These are phyloP conservation scores for Coemansia sp. DNA, from an alignment of 192 early-diverging fungal genomes.

Conservation along the genomic window DNA sequence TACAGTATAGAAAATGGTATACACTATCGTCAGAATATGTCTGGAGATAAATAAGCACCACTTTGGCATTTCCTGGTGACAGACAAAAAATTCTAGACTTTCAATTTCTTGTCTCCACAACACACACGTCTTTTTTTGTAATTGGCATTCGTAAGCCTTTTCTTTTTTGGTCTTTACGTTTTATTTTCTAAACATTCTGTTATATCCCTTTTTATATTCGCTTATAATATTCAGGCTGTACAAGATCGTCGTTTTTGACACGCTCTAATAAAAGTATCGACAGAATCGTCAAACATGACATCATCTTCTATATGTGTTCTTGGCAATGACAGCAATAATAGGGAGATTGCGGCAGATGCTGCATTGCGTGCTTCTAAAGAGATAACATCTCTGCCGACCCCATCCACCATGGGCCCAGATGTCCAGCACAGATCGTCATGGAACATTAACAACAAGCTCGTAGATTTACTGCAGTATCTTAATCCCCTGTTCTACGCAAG, in stretches of 20 bases:
- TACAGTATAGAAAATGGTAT: too few relatives aligned
- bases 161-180: neutral
- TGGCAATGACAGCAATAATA: constrained; percentile 1
- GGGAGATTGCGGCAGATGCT: neutral
- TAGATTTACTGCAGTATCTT: constrained; percentile 35
- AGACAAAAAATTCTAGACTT: neutral
- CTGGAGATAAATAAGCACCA: too few relatives aligned
- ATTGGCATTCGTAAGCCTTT: neutral
- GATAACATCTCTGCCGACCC: constrained; percentile 21
- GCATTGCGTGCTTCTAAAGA: constrained; percentile 12
- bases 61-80: too few relatives aligned
- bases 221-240: too few relatives aligned
- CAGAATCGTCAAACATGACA: too few relatives aligned
- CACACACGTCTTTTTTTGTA: neutral
- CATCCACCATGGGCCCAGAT: constrained; percentile 28
- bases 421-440: constrained; percentile 1
- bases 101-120: neutral
- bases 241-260: too few relatives aligned
- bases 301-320: neutral
- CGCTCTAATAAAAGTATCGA: too few relatives aligned
- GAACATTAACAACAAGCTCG: constrained; percentile 20
- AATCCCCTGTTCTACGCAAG: constrained; percentile 54
- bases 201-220: neutral
- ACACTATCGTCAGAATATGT: too few relatives aligned
- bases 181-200: neutral